Conservation (phyloP, 441 rosid genomes). For the Rhodomyrtus psidioides region DNA sequence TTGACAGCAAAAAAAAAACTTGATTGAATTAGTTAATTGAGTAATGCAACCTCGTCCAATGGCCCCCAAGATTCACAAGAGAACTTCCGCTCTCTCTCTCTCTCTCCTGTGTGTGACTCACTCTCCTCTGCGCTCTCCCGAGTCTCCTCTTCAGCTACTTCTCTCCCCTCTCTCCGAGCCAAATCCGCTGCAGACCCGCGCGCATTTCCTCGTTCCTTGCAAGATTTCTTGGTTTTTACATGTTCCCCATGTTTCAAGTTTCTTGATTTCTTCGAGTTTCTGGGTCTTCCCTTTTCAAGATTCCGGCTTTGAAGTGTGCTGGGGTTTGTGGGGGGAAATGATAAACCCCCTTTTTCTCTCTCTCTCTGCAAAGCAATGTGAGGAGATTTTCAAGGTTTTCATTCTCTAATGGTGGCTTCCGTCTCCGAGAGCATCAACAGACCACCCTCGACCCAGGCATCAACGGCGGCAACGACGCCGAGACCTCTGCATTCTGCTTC, state of each 20-base stretch:
- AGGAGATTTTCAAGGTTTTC: neutral
- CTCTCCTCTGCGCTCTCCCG: neutral
- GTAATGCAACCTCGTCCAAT: neutral
- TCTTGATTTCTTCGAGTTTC: neutral
- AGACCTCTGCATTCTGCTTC: neutral
- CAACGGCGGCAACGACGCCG: neutral
- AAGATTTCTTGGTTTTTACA: neutral
- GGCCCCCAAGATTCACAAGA: neutral
- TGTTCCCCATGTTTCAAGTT: neutral
- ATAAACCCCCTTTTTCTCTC: neutral
- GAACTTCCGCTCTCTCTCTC: neutral
- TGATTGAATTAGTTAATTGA: neutral
- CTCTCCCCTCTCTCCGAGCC: neutral
- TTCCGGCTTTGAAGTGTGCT: neutral
- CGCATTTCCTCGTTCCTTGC: neutral
- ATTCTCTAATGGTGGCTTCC: neutral
- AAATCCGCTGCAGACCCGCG: neutral
- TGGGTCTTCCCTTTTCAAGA: neutral
- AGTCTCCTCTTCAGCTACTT: neutral
- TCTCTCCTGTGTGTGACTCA: neutral
- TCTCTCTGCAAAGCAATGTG: neutral
- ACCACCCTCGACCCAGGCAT: neutral
- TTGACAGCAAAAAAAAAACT: too few species aligned
- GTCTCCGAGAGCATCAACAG: neutral
- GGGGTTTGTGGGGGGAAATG: neutral